Evolutionary conservation across 257 asterid genomes (phyloP), one percentile per base, ranked within the genome.

Genomic region (Capsicum pubescens): DNA sequence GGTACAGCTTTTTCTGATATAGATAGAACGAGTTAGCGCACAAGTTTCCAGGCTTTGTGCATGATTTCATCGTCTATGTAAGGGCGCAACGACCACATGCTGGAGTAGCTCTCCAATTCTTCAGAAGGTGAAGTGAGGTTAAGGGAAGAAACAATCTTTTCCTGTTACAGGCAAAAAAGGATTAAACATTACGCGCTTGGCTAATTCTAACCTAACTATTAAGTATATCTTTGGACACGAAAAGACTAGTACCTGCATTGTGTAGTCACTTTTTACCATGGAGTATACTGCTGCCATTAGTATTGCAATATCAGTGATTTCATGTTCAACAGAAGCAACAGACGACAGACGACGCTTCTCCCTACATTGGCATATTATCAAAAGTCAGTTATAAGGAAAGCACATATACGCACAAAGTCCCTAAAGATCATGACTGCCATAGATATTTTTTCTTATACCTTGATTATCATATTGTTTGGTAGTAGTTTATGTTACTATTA

Each of bases 21-120:
- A 36, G 39, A 36, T 36, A 36, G 39, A 56, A 52, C 15, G 19
- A 64, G 68, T 81, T 82, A 89, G 0, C 55, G 83, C 54, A 94
- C 84, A 78, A 90, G 86, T 63, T 83, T 87, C 99, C 98, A 95
- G 44, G 95, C 98, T 86, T 87, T 84, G 61, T 35, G 90, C 90
- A 93, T 86, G 48, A 92, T 79, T 66, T 92, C 97, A 70, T 94
- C 97, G 9, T 96, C 97, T 71, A 96, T 50, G 64, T 87, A 94
- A 42, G 98, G 98, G 79, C 97, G 93, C 84, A 94, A 86, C 0
- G 97, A 91, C 99, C 98, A 94, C 98, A 96, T 93, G 87, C 86
- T 87, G 91, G 91, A 92, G 86, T 96, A 96, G 46, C 94, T 93
- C 80, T 93, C 98, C 39, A 96, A 67, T 85, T 96, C 97, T 76